These are phyloP conservation scores for Leishmania gerbilli DNA, from an alignment of 208 protist genomes.

Conservation along the genomic window DNA sequence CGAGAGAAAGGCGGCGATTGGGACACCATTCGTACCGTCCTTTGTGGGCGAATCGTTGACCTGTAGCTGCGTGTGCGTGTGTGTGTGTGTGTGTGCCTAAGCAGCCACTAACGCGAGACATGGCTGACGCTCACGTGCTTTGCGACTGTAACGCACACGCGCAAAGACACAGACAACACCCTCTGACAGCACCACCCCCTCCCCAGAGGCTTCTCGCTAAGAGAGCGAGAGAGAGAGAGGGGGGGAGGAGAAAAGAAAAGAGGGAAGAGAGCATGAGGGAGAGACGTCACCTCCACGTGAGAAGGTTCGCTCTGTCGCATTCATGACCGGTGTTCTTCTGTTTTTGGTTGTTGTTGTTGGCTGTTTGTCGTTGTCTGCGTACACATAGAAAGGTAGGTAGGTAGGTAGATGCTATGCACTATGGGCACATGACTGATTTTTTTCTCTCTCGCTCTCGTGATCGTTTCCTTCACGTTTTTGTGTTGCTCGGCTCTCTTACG, in stretches of 20 bases:
- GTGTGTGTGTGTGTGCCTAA: not conserved
- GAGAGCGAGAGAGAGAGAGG: not conserved
- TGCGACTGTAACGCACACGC: not conserved
- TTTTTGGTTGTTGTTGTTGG: not conserved
- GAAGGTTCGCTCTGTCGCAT: not conserved
- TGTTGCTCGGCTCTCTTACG: too few species aligned
- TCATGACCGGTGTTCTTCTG: not conserved
- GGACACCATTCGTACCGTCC: too few species aligned
- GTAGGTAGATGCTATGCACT: not conserved
- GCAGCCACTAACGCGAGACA: not conserved
- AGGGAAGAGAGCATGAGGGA: not conserved
- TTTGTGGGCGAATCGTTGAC: not conserved
- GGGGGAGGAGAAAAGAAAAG: not conserved
- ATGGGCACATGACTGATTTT: not conserved
- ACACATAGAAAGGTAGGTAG: not conserved
- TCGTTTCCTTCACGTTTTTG: too few species aligned
- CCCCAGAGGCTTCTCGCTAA: not conserved
- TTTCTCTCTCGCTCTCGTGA: too few species aligned
- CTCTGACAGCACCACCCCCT: not conserved
- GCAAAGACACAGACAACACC: not conserved
- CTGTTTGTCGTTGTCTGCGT: not conserved
- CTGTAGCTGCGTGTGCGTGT: not conserved
- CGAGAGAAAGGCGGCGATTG: not conserved
- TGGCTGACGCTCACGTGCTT: not conserved
- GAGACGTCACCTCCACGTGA: not conserved